A percentile compares a stretch with the other conserved stretches of the same genome.
phyloP scores from a whole-genome alignment of 2,329 filamentous ascomycete genomes.

The Ophiostoma sp. region DNA sequence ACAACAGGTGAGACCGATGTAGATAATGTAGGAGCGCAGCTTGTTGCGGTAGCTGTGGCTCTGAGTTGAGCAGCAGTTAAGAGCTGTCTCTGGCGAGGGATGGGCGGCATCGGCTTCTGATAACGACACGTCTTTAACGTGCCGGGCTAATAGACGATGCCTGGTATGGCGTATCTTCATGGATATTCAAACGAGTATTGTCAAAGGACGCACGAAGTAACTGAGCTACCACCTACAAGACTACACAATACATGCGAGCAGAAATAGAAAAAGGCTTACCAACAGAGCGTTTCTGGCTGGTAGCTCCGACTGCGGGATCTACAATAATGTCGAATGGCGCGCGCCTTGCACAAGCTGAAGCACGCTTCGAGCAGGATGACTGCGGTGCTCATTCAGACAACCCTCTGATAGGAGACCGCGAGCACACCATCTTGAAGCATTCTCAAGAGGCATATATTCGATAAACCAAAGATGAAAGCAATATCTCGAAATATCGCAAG shows the following conservation, averaged over 20 bases:
- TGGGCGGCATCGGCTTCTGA: no score
- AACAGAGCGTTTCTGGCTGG: background rate
- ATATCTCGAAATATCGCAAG: no score
- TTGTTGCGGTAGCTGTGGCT: no score
- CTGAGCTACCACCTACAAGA: no score
- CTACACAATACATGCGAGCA: background rate
- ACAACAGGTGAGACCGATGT: background rate
- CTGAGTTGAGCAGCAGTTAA: no score
- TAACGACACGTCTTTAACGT: no score
- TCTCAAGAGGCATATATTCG: background rate
- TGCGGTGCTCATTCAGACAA: constrained; percentile 1
- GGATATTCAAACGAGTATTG: no score
- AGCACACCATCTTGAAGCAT: constrained; percentile 5
- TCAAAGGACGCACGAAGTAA: no score
- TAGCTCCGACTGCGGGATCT: constrained; percentile 7
- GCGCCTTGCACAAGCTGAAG: background rate
- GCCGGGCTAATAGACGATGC: no score
- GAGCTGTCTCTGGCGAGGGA: no score
- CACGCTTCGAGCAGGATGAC: background rate
- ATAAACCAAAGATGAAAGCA: background rate
- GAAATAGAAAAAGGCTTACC: background rate
- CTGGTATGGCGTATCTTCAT: no score
- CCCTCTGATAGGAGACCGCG: background rate
- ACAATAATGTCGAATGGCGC: background rate
- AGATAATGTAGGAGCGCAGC: no score